These are phyloP conservation scores for Geotrichum carabidarum DNA, from an alignment of 1,139 yeast species.

Conservation along the genomic window DNA sequence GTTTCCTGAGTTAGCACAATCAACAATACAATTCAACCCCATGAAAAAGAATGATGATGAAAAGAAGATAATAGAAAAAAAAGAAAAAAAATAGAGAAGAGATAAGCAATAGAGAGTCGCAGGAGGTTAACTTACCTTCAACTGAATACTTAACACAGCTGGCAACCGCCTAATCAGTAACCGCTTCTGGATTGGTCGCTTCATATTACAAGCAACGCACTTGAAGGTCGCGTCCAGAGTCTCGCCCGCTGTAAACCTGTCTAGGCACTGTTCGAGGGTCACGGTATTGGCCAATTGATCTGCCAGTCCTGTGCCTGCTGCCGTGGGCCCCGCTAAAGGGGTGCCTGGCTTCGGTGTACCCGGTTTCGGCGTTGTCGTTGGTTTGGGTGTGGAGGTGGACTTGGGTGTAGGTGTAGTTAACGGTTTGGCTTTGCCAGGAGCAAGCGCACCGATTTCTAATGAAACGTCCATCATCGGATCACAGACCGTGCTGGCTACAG, in stretches of 20 bases:
- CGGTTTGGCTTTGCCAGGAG: conserved; percentile 5
- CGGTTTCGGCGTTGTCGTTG: background rate
- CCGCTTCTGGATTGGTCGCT: conserved; percentile 65
- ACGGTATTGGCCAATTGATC: background rate
- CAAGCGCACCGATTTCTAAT: conserved; percentile 46
- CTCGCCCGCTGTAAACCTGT: conserved; percentile 72
- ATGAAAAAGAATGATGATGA: background rate
- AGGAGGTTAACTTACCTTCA: conserved; percentile 48
- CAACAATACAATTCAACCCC: background rate
- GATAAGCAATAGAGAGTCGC: background rate
- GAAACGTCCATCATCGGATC: conserved; percentile 92
- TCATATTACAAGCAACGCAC: conserved; percentile 60
- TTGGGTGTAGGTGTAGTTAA: too few species aligned
- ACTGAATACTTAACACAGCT: conserved; percentile 72
- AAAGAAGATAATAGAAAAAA: background rate
- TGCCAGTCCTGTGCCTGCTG: too few species aligned
- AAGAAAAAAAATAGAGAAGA: conserved; percentile 2
- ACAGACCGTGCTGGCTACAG: conserved; percentile 53
- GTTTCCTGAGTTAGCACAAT: background rate
- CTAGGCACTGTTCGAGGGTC: conserved; percentile 58
- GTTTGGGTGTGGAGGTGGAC: too few species aligned
- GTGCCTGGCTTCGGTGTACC: background rate
- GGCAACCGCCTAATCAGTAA: conserved; percentile 66
- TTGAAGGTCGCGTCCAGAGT: conserved; percentile 65
- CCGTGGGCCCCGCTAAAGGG: background rate